Evolutionary conservation across 257 asterid genomes (phyloP), one percentile per base, ranked within the genome.

Genomic region (Gentiana straminea): DNA sequence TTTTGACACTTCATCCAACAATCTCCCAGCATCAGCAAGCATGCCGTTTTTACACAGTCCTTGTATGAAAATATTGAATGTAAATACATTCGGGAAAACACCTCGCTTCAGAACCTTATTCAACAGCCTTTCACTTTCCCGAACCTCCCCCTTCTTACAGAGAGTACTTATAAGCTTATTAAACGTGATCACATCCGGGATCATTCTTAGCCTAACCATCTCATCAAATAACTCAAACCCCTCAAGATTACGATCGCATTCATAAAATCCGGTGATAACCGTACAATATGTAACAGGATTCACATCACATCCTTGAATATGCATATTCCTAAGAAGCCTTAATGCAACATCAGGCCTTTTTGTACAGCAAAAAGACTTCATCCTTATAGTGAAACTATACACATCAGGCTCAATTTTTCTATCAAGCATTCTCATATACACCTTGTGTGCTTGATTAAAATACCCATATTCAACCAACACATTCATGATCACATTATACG

Each of bases 251-350:
- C 58, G 65, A 67, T 73, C 75, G 41, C 75, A 84, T 51, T 79
- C 84, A 35, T 81, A 91, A 80, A 87, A 91, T 13, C 97, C 97
- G 66, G 84, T 64, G 54, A 87, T 61, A 4, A 91, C 81, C 1
- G 94, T 81, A 66, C 97, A 91, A 49, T 79, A 91, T 0, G 93
- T 83, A 37, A 85, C 94, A 1, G 90, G 73, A 71, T 91, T 85
- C 53, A 75, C 66, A 57, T 77, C 81, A 35, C 92, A 84, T 49
- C 89, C 92, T 72, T 84, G 96, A 59, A 69, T 54, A 24, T 79
- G 74, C 98, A 91, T 91, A 78, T 79, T 87, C 59, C 81, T 78
- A 65, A 91, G 81, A 69, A 91, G 94, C 79, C 97, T 80, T 57
- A 91, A 66, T 60, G 95, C 97, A 64, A 82, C 86, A 55, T 68